Evolutionary conservation across 139 green algal genomes (phyloP).

Genomic region (Desmodesmus armatus): DNA sequence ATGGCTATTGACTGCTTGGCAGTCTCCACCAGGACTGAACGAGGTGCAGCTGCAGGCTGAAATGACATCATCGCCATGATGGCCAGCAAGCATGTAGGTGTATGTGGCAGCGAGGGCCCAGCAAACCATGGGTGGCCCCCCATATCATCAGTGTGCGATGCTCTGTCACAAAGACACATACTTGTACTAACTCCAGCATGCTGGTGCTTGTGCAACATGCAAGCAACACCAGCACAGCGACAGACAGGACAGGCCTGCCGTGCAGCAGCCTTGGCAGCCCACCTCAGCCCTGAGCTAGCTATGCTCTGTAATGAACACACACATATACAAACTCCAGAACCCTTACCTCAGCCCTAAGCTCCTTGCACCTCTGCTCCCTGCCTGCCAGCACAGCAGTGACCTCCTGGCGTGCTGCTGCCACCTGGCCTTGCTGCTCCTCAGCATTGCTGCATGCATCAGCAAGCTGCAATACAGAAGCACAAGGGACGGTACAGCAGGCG

Average conservation of each 20-base stretch:
- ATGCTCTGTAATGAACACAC: not conserved
- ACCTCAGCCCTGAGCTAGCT: no score
- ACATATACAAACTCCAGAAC: not conserved
- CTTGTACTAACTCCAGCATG: not conserved
- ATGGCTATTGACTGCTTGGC: not conserved
- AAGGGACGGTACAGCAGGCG: no score
- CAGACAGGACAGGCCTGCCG: not conserved
- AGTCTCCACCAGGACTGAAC: not conserved
- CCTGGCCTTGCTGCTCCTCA: not conserved
- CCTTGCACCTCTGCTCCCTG: not conserved
- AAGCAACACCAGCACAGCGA: not conserved
- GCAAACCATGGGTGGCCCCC: no score
- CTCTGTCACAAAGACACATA: no score
- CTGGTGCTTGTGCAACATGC: not conserved
- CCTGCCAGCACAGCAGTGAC: not conserved
- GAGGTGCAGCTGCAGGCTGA: not conserved
- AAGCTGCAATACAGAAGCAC: constrained; percentile 27
- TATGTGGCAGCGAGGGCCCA: no score
- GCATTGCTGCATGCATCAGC: constrained; percentile 3
- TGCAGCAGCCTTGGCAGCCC: not conserved
- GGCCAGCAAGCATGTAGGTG: not conserved
- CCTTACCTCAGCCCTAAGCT: constrained; percentile 10
- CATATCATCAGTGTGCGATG: no score
- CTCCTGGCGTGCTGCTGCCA: constrained; percentile 4
- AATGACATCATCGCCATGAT: no score